Evolutionary conservation across 805 yeast genomes (phyloP), one percentile per base, ranked within the genome.

Genomic region (Limtongia smithiae): DNA sequence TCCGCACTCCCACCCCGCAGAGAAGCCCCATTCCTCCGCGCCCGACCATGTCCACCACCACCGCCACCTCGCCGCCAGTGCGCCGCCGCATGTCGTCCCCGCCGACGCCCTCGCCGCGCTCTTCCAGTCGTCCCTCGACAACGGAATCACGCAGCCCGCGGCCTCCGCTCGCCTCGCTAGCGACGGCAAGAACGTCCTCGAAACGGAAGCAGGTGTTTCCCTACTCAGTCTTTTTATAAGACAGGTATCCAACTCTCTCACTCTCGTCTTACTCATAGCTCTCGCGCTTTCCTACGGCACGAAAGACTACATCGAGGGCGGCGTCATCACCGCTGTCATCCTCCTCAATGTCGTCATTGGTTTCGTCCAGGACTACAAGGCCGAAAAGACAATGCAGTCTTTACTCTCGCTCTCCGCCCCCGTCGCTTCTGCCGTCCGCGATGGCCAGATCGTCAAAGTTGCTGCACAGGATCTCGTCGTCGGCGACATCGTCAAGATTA

Each of bases 341-440:
- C 63, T 64, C 28, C 72, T 84, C 48, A 84, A 84, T 60, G 80
- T 84, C 37, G 67, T 68, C 24, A 82, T 84, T 48, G 93, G 93
- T 3, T 76, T 81, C 48, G 67, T 76, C 55, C 93, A 84, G 66
- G 91, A 84, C 62, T 72, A 71, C 62, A 80, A 78, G 56, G 91
- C 93, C 1, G 89, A 84, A 55, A 78, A 81, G 62, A 85, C 91
- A 2, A 85, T 84, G 91, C 84, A 82, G 37, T 81, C 89, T 0
- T 73, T 84, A 40, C 75, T 78, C 55, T 75, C 81, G 1, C 72
- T 85, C 42, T 75, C 84, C 44, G 80, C 88, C 1, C 88, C 91
- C 3, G 75, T 81, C 2, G 90, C 93, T 0, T 69, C 76, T 39
- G 87, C 80, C 22, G 72, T 80, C 38, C 73, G 93, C 64, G 70